These are phyloP conservation scores for Orobanche coerulescens DNA, from an alignment of 257 asterid species.

Conservation along the genomic window DNA sequence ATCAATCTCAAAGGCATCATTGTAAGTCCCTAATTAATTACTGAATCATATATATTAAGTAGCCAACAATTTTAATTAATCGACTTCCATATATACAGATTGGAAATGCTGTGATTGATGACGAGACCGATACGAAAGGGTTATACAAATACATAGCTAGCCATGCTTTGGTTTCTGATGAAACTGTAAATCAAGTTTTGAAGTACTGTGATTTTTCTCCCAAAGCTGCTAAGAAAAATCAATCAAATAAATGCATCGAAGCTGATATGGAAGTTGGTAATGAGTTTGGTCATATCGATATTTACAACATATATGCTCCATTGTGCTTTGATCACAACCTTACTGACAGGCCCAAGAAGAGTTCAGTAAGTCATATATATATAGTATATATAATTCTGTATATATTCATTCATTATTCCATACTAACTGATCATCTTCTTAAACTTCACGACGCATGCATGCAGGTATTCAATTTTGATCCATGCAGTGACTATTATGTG, in stretches of 20 bases:
- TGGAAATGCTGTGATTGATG: slow-evolving; percentile 68
- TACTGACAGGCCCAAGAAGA: slow-evolving; percentile 40
- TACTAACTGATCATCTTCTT: too few species aligned
- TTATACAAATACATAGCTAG: slow-evolving; percentile 52
- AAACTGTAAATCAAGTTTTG: slow-evolving; percentile 20
- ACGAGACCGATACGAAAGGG: slow-evolving; percentile 50
- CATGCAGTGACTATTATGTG: slow-evolving; percentile 59
- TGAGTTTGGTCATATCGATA: slow-evolving; percentile 22
- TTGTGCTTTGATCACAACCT: slow-evolving; percentile 35
- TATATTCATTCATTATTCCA: too few species aligned
- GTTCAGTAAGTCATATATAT: slow-evolving; percentile 33
- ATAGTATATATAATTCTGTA: too few species aligned
- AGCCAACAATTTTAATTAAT: too few species aligned
- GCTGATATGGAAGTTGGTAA: slow-evolving; percentile 24
- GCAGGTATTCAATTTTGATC: slow-evolving; percentile 44
- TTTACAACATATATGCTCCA: slow-evolving; percentile 64
- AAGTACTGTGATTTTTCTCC: slow-evolving; percentile 48
- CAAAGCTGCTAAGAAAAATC: slow-evolving; percentile 4
- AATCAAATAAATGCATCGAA: slow-evolving; percentile 24
- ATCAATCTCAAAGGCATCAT: slow-evolving; percentile 78
- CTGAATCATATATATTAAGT: neutral
- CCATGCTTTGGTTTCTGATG: slow-evolving; percentile 62
- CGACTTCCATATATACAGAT: slow-evolving; percentile 44
- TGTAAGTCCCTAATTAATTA: slow-evolving; percentile 29
- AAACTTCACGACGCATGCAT: too few species aligned